A percentile compares a stretch with the other conserved stretches of the same genome.
These are phyloP conservation scores for Mycosphaerella sp. DNA, from an alignment of 2,329 filamentous ascomycete genomes.

Conservation along the genomic window DNA sequence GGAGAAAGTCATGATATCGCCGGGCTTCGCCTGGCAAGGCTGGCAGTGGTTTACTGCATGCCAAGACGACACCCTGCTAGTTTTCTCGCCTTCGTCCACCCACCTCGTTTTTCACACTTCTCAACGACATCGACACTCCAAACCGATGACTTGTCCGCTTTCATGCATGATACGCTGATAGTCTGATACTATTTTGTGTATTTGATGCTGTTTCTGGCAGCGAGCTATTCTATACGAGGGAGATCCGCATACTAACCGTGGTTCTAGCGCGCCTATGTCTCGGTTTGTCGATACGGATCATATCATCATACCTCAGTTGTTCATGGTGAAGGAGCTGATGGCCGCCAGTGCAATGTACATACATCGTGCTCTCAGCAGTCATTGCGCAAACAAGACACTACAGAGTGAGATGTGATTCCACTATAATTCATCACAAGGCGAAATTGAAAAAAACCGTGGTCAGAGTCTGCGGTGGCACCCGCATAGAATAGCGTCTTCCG, in stretches of 20 bases:
- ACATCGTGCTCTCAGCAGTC: no score
- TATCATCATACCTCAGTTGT: no score
- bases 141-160: background rate
- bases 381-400: no score
- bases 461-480: conserved; percentile 10
- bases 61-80: no score
- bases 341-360: no score
- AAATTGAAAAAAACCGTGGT: background rate
- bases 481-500: conserved; percentile 4
- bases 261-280: background rate
- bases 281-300: background rate
- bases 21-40: background rate
- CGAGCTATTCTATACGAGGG: background rate
- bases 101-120: background rate
- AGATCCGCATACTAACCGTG: background rate
- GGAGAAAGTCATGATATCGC: background rate
- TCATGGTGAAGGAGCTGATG: no score
- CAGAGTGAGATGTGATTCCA: background rate
- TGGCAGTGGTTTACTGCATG: no score
- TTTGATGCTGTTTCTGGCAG: background rate
- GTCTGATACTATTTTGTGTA: background rate
- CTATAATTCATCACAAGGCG: background rate
- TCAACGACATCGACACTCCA: background rate
- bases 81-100: background rate
- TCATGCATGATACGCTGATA: background rate